Base-by-base conservation (phyloP, 2,329 filamentous ascomycete genomes). In the Neospermospora avenae region DNA sequence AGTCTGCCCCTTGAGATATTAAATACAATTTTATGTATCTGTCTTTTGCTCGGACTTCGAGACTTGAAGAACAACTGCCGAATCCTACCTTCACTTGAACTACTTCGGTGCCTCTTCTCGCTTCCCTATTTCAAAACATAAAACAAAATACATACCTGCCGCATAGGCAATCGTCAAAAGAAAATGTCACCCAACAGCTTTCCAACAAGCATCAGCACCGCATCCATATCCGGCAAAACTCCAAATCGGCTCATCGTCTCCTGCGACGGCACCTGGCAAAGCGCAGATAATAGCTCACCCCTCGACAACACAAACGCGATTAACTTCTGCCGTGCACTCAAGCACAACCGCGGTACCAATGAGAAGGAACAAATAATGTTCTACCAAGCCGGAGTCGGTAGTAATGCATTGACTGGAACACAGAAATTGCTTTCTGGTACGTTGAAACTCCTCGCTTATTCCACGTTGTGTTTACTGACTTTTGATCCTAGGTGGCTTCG, bases 231-330 rank as follows among this genome's bases (percentile, higher is more conserved):
- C 28, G 35, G 35, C 28, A 51, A 51, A 35, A 18, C 48, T 10
- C 48, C 34, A 22, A 54, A 54, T 41, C 51, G 51, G 7, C 51
- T 54, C 22, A 42, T 63, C 34, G 49, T 63, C 31, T 63, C 58
- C 49, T 57, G 58, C 31, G 61, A 63, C 35, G 61, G 61, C 4
- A 63, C 61, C 18, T 63, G 61, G 61, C 58, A 60, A 52, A 55
- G 55, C 8, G 51, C 60, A 16, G 51, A 53, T 37, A 25, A 55
- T 49, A n/a, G 28, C 42, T 35, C 34, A 4, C 20, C 34, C 20
- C 35, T 53, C 24, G 28, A 46, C 45, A 24, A 37, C 22, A 60
- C 61, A 6, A 63, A 63, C 39, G 58, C 60, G 10, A 55, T 55
- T 20, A 55, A 55, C 16, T 39, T 63, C 25, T 42, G 52, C 42